Percentiles rank a stretch among this genome's conserved stretches.
Conservation (phyloP, 1,284 basidiomycete genomes). For the Moesziomyces aphidis region DNA sequence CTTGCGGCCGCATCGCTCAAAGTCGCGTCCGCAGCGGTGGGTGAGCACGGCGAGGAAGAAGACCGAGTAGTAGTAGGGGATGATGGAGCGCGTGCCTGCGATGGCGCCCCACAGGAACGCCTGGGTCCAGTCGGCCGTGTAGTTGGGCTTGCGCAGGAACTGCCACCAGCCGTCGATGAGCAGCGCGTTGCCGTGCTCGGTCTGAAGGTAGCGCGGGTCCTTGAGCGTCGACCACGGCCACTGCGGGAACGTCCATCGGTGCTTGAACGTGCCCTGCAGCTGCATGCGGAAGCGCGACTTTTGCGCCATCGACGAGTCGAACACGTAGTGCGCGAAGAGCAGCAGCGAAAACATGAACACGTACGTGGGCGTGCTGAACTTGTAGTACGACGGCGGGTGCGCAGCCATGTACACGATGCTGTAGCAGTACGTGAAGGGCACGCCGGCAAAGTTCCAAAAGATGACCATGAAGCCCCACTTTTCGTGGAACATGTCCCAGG, state of each 20-base stretch:
- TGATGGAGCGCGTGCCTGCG: constrained; percentile 83
- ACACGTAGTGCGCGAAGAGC: constrained; percentile 69
- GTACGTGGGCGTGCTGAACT: constrained; percentile 82
- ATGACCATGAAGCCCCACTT: constrained; percentile 69
- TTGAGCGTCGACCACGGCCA: constrained; percentile 86
- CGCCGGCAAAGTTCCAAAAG: constrained; percentile 86
- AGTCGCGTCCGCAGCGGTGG: constrained; percentile 61
- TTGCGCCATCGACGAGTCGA: constrained; percentile 94
- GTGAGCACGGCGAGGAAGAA: constrained; percentile 64
- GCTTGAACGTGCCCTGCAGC: constrained; percentile 83
- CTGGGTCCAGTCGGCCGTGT: constrained; percentile 79
- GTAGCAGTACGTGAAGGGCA: constrained; percentile 76
- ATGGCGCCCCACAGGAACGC: constrained; percentile 88
- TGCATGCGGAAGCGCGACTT: constrained; percentile 99
- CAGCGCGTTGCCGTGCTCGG: constrained; percentile 90
- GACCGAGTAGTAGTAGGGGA: constrained; percentile 84
- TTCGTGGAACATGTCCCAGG: constrained; percentile 75
- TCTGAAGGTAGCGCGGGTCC: constrained; percentile 92
- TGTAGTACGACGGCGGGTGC: constrained; percentile 88
- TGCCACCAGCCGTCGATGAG: constrained; percentile 89
- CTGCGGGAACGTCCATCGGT: constrained; percentile 86
- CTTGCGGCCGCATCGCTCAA: constrained; percentile 81
- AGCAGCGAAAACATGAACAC: constrained; percentile 70
- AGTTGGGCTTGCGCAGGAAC: constrained; percentile 70
- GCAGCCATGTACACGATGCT: constrained; percentile 97